A percentile compares a stretch with the other conserved stretches of the same genome.
phyloP scores from a whole-genome alignment of 1,284 basidiomycete species.

The Trametes sp. region DNA sequence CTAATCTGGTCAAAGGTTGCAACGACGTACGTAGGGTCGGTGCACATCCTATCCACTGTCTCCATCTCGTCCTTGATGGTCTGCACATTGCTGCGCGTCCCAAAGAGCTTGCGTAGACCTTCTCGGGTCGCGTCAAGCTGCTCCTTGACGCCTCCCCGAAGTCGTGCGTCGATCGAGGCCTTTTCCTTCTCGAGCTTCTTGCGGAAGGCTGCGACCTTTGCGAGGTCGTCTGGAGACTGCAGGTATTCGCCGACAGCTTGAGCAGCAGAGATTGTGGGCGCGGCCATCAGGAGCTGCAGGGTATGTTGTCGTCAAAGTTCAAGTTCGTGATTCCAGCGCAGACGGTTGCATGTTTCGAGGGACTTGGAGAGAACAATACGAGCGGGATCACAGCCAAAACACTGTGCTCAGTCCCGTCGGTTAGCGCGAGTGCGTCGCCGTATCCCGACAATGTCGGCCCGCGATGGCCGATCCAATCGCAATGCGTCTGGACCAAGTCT shows the following conservation, averaged over 20 bases:
- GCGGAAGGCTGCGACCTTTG: slow-evolving; percentile 88
- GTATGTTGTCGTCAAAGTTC: not conserved
- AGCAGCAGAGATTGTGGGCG: slow-evolving; percentile 69
- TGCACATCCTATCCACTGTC: slow-evolving; percentile 82
- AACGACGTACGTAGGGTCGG: slow-evolving; percentile 76
- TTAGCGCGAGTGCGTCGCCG: no score
- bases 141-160: slow-evolving; percentile 93
- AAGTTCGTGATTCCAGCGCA: no score
- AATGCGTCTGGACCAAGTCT: no score
- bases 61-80: slow-evolving; percentile 93
- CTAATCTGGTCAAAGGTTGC: slow-evolving; percentile 93
- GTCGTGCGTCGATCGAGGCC: slow-evolving; percentile 91
- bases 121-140: slow-evolving; percentile 93
- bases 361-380: not conserved
- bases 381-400: not conserved
- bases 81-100: slow-evolving; percentile 85
- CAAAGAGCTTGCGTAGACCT: slow-evolving; percentile 86
- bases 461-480: no score
- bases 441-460: no score
- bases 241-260: slow-evolving; percentile 88
- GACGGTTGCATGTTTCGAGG: not conserved
- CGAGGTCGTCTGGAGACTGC: slow-evolving; percentile 93
- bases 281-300: slow-evolving; percentile 31
- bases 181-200: slow-evolving; percentile 98
- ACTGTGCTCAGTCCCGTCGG: not conserved